phyloP scores from a whole-genome alignment of 225 moss, liverwort and hornwort species.

The Physcomitrium patens region DNA sequence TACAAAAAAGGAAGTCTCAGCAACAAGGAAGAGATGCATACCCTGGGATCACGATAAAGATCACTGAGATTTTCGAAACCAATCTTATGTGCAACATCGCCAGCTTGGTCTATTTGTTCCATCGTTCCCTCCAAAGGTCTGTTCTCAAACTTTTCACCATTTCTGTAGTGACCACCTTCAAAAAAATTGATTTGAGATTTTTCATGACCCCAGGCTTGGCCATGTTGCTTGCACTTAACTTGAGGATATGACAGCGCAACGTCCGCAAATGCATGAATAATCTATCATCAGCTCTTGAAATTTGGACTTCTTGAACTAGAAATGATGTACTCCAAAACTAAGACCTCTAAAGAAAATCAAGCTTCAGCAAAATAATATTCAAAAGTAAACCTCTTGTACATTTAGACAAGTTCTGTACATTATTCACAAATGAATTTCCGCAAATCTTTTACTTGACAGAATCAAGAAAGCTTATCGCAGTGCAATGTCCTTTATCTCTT shows the following conservation, averaged over 20 bases:
- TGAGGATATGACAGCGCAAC: constrained; percentile 50
- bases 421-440: neutral
- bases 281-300: constrained; percentile 7
- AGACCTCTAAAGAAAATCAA: neutral
- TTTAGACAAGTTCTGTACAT: neutral
- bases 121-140: constrained; percentile 30
- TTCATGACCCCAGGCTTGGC: constrained; percentile 95
- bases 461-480: constrained; percentile 33
- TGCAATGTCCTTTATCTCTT: constrained; percentile 22
- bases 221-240: constrained; percentile 86
- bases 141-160: constrained; percentile 32
- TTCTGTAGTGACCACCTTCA: constrained; percentile 39
- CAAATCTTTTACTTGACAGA: constrained; percentile 1
- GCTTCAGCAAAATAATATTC: constrained; percentile 8
- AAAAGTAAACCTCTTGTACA: neutral
- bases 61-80: constrained; percentile 58
- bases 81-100: constrained; percentile 23
- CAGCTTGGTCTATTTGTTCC: constrained; percentile 21
- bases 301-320: neutral
- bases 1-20: constrained; percentile 3
- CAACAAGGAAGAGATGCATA: constrained; percentile 32
- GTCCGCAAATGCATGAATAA: constrained; percentile 48
- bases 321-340: neutral
- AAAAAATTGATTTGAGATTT: constrained; percentile 43
- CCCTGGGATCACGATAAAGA: constrained; percentile 62